These are phyloP conservation scores for Umbelopsis sp. DNA, from an alignment of 192 early-diverging fungal genomes.

Conservation along the genomic window DNA sequence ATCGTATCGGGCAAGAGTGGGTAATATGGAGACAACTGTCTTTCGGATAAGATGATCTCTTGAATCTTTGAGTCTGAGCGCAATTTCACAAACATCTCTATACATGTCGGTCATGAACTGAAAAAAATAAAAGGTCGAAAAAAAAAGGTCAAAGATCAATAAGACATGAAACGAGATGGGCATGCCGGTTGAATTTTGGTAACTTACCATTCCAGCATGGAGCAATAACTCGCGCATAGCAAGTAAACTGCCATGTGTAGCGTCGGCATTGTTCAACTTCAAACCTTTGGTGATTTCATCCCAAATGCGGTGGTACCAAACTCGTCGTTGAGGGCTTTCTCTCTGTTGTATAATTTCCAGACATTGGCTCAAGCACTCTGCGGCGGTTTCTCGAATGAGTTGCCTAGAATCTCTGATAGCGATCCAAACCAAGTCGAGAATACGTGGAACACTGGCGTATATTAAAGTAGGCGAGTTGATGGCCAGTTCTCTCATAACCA, in stretches of 20 bases:
- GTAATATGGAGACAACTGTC: slow-evolving; percentile 84
- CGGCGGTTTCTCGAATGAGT: slow-evolving; percentile 79
- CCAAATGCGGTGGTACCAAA: slow-evolving; percentile 78
- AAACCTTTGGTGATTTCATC: slow-evolving; percentile 82
- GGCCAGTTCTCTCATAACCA: slow-evolving; percentile 75
- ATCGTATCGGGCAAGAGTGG: slow-evolving; percentile 80
- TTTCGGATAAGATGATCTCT: slow-evolving; percentile 76
- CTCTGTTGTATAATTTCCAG: slow-evolving; percentile 78
- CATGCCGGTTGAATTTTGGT: neutral
- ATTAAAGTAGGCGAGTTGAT: slow-evolving; percentile 80
- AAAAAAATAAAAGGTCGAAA: neutral
- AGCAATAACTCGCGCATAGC: slow-evolving; percentile 77
- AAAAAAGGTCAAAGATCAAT: no score
- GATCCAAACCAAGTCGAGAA: slow-evolving; percentile 84
- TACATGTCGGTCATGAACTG: slow-evolving; percentile 88
- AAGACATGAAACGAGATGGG: neutral
- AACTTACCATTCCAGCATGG: slow-evolving; percentile 75
- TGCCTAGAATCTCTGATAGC: slow-evolving; percentile 80
- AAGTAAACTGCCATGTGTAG: slow-evolving; percentile 85
- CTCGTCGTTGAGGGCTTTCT: slow-evolving; percentile 60
- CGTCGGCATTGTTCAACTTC: slow-evolving; percentile 68
- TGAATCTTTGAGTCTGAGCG: slow-evolving; percentile 76
- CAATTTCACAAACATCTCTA: slow-evolving; percentile 71
- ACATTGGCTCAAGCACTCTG: slow-evolving; percentile 77
- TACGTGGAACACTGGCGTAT: slow-evolving; percentile 77